Base-by-base conservation (phyloP, 1,139 yeast species). In the Scheffersomyces cryptocercus region DNA sequence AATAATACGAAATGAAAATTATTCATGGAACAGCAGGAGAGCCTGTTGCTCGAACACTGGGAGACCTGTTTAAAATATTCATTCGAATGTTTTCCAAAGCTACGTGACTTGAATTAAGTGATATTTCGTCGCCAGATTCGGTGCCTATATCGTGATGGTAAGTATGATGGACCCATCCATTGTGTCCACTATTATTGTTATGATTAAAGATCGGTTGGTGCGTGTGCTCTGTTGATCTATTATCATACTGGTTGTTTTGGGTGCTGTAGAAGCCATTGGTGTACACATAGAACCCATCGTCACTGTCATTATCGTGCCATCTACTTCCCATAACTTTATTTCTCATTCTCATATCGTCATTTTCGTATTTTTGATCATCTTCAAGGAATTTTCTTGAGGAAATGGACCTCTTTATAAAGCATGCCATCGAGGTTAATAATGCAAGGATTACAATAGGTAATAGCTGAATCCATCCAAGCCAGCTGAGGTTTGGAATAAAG, bases 281-380 rank as follows among this genome's bases (percentile, higher is more conserved):
- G 48, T 69, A 73, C 8, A 73, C 75, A 48, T 63, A 69, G 43
- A 74, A 72, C 8, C 79, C 79, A 48, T 73, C 78, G 42, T 74
- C 79, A 50, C 78, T 72, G 41, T 70, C 77, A 39, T 59, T 56
- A 5, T 48, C 44, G 15, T 31, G 35, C 55, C 59, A 54, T 14
- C 61, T 38, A 35, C 52, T 43, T 29, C 53, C 55, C 28, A 50
- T 53, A 4, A 56, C 48, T 30, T 55, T 56, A 24, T 61, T 51
- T 37, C 65, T 54, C 43, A 58, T 53, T 44, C 74, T 55, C 75
- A 73, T 70, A 38, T 70, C 77, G 45, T 70, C 75, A 45, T 65
- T 64, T 10, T 55, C 64, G 41, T 64, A 59, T 14, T 52, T 58
- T 14, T 58, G 52, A 12, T 61, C 67, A 26, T 64, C 68, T 36